Evolutionary conservation across 2,329 filamentous ascomycete genomes (phyloP).

Genomic region (Thermothelomyces thermophilus): DNA sequence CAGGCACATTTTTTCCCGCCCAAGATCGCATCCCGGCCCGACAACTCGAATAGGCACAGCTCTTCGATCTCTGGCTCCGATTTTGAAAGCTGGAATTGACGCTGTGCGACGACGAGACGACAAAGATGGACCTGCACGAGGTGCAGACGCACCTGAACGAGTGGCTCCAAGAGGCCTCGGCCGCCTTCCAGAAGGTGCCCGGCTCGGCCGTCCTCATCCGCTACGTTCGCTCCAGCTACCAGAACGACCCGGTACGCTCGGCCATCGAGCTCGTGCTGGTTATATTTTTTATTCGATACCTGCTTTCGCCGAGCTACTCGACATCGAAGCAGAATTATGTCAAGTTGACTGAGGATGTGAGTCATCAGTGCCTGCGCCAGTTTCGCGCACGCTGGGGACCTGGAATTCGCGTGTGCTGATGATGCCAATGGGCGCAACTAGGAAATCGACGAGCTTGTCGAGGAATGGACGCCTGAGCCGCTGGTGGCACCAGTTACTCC

Average conservation of each 20-base stretch:
- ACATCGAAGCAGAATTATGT: slow-evolving; percentile 87
- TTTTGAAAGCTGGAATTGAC: background rate
- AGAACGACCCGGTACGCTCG: slow-evolving; percentile 90
- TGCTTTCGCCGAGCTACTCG: slow-evolving; percentile 86
- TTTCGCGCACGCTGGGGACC: background rate
- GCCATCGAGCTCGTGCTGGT: slow-evolving; percentile 90
- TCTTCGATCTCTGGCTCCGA: background rate
- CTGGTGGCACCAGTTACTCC: slow-evolving; percentile 67
- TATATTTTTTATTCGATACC: slow-evolving; percentile 90
- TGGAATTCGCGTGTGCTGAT: background rate
- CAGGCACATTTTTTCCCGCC: too few species aligned
- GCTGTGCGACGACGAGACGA: background rate
- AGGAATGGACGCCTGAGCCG: slow-evolving; percentile 94
- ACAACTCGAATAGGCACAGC: background rate
- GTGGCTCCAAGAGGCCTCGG: slow-evolving; percentile 46
- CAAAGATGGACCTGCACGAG: slow-evolving; percentile 56
- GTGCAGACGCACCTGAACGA: slow-evolving; percentile 48
- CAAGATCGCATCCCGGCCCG: background rate
- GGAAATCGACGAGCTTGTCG: slow-evolving; percentile 95
- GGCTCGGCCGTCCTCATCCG: slow-evolving; percentile 90
- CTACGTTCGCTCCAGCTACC: slow-evolving; percentile 95
- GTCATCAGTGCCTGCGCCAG: slow-evolving; percentile 4
- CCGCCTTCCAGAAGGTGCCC: slow-evolving; percentile 80
- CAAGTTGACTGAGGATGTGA: slow-evolving; percentile 71
- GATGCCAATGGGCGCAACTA: slow-evolving; percentile 14